Evolutionary conservation across 805 yeast genomes (phyloP), one percentile per base, ranked within the genome.

Genomic region (Dipodascus albidus): DNA sequence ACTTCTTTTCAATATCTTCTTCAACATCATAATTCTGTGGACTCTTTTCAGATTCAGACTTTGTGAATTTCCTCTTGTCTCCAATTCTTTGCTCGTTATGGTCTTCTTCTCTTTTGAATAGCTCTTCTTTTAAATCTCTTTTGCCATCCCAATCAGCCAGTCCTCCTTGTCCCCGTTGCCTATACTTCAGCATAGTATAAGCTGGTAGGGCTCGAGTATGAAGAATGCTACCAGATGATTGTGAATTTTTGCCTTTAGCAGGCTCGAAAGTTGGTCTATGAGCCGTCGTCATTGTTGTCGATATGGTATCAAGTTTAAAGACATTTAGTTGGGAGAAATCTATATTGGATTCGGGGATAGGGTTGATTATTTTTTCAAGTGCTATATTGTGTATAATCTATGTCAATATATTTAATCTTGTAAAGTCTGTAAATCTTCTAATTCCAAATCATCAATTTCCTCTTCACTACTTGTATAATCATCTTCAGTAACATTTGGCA

Each of bases 261-360:
- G 77, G 77, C 57, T 82, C 87, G 57, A 82, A 74, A 3, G 85
- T 82, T 0, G 87, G 86, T 62, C 84, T 74, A 61, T 81, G 85
- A 8, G 85, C 84, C 2, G 86, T 79, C 0, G 87, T 80, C 87
- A 82, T 82, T 20, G 20, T 38, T n/a, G n/a, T n/a, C n/a, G n/a
- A n/a, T n/a, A n/a, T n/a, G n/a, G n/a, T n/a, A n/a, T n/a, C n/a
- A n/a, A n/a, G n/a, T n/a, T n/a, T n/a, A n/a, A n/a, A n/a, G n/a
- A n/a, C n/a, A n/a, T n/a, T n/a, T n/a, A n/a, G n/a, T 27, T 27
- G 33, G 33, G 33, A 27, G 33, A 27, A 27, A 27, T 27, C 11
- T 27, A 27, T 27, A 27, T 27, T 27, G 11, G 33, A 11, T 27
- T 27, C 6, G 33, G 33, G 33, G 33, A n/a, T n/a, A n/a, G n/a